phyloP scores from a whole-genome alignment of 768 basidiomycete species.

The Auriscalpium vulgare region DNA sequence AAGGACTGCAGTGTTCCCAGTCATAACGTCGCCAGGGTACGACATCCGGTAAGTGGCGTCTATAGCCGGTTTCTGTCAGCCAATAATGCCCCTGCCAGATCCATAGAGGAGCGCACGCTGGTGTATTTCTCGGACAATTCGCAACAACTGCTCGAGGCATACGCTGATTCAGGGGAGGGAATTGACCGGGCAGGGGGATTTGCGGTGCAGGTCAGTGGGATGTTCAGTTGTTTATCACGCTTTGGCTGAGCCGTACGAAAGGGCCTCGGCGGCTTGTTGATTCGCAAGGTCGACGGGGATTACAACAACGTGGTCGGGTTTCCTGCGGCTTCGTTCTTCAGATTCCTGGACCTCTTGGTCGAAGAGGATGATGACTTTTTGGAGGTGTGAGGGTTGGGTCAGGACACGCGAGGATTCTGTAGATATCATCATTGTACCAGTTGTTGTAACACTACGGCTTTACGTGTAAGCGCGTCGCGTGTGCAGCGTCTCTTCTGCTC shows the following conservation, averaged over 20 bases:
- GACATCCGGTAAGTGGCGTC: constrained; percentile 43
- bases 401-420: too few species aligned
- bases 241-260: constrained; percentile 19
- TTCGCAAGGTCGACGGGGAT: constrained; percentile 84
- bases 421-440: too few species aligned
- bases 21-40: constrained; percentile 72
- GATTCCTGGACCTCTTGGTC: constrained; percentile 55
- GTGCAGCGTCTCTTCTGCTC: too few species aligned
- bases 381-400: not conserved
- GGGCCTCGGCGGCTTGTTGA: constrained; percentile 75
- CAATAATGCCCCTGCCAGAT: constrained; percentile 32
- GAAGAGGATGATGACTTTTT: constrained; percentile 77
- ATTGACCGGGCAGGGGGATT: constrained; percentile 89
- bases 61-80: not conserved
- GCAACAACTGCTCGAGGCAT: constrained; percentile 55
- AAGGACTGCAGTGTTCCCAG: constrained; percentile 50
- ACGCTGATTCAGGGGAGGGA: constrained; percentile 82
- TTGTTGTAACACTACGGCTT: too few species aligned
- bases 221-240: not conserved
- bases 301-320: constrained; percentile 91
- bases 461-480: too few species aligned
- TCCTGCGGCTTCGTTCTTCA: constrained; percentile 80
- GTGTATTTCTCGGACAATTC: constrained; percentile 71
- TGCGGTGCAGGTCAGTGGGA: constrained; percentile 70
- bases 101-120: constrained; percentile 74